phyloP scores from a whole-genome alignment of 495 filamentous ascomycete species.

The Aspergillus indologenus region DNA sequence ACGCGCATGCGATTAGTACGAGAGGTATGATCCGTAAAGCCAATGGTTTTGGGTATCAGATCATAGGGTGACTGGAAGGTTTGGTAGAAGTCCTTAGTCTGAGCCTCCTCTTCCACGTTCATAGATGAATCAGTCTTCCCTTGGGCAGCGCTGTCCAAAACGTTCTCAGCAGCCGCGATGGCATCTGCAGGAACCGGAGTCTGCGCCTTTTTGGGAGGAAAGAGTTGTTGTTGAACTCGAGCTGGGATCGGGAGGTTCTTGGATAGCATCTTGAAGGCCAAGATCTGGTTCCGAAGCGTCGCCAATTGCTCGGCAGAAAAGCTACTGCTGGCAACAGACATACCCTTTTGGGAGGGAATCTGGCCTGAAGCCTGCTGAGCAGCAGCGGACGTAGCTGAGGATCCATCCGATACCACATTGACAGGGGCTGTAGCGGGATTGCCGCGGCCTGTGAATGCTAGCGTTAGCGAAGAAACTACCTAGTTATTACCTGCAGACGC shows the following conservation, averaged over 20 bases:
- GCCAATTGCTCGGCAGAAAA: slow-evolving; percentile 71
- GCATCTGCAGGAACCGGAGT: slow-evolving; percentile 56
- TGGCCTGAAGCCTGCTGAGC: slow-evolving; percentile 30
- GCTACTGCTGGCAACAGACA: slow-evolving; percentile 43
- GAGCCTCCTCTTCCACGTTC: slow-evolving; percentile 29
- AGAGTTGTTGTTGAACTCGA: slow-evolving; percentile 71
- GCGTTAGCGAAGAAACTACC: slow-evolving; percentile 9
- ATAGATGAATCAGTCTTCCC: slow-evolving; percentile 31
- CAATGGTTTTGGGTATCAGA: slow-evolving; percentile 57
- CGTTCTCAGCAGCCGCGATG: slow-evolving; percentile 49
- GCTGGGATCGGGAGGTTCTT: slow-evolving; percentile 76
- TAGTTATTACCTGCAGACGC: not conserved
- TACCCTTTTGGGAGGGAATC: slow-evolving; percentile 23
- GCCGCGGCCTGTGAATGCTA: slow-evolving; percentile 27
- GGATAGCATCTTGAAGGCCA: slow-evolving; percentile 75
- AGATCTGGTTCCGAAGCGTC: slow-evolving; percentile 71
- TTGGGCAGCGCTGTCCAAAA: slow-evolving; percentile 49
- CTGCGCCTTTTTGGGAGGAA: slow-evolving; percentile 65
- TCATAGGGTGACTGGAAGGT: slow-evolving; percentile 66
- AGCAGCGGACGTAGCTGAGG: slow-evolving; percentile 21
- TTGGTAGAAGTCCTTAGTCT: slow-evolving; percentile 50
- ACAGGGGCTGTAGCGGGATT: slow-evolving; percentile 47
- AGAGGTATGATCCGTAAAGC: slow-evolving; percentile 71
- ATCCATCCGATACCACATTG: slow-evolving; percentile 28
- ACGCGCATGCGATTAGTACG: slow-evolving; percentile 72